These are phyloP conservation scores for Plenodomus biglobosus DNA, from an alignment of 2,329 filamentous ascomycete genomes.

Conservation along the genomic window DNA sequence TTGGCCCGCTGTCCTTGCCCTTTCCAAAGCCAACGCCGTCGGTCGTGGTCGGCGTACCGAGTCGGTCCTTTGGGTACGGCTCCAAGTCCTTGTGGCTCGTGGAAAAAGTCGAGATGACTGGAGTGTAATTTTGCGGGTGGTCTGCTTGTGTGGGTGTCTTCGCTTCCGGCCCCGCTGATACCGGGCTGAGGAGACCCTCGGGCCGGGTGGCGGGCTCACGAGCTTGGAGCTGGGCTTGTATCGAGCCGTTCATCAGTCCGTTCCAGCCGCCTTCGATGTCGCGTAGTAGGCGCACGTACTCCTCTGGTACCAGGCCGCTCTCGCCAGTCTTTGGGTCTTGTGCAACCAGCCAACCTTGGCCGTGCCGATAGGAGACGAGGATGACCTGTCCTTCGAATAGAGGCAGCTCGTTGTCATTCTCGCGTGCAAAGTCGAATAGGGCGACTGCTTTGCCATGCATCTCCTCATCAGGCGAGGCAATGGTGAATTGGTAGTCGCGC, in stretches of 20 bases:
- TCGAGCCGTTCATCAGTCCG: constrained; percentile 42
- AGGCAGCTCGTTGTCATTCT: constrained; percentile 95
- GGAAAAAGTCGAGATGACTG: constrained; percentile 55
- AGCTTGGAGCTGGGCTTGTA: constrained; percentile 16
- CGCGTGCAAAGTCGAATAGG: constrained; percentile 89
- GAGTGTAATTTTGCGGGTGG: constrained; percentile 42
- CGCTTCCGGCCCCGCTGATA: constrained; percentile 41
- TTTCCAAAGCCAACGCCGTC: constrained; percentile 26
- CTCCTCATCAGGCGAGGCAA: constrained; percentile 92
- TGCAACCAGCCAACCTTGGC: constrained; percentile 95
- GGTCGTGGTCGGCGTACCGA: constrained; percentile 41
- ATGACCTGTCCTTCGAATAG: constrained; percentile 94
- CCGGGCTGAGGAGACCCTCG: constrained; percentile 37
- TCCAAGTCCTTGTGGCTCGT: constrained; percentile 55
- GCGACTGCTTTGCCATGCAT: constrained; percentile 97
- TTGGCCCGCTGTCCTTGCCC: constrained; percentile 22
- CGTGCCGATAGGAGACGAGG: constrained; percentile 92
- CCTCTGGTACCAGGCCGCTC: constrained; percentile 92
- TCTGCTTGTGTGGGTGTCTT: constrained; percentile 46
- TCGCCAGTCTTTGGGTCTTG: constrained; percentile 93
- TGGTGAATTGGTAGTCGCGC: constrained; percentile 90
- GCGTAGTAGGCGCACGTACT: constrained; percentile 87
- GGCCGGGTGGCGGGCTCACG: constrained; percentile 24
- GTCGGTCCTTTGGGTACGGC: constrained; percentile 48
- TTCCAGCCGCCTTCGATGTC: constrained; percentile 88